Evolutionary conservation across 2,329 filamentous ascomycete genomes (phyloP), one percentile per base, ranked within the genome.

Genomic region (Cladosporium velox): DNA sequence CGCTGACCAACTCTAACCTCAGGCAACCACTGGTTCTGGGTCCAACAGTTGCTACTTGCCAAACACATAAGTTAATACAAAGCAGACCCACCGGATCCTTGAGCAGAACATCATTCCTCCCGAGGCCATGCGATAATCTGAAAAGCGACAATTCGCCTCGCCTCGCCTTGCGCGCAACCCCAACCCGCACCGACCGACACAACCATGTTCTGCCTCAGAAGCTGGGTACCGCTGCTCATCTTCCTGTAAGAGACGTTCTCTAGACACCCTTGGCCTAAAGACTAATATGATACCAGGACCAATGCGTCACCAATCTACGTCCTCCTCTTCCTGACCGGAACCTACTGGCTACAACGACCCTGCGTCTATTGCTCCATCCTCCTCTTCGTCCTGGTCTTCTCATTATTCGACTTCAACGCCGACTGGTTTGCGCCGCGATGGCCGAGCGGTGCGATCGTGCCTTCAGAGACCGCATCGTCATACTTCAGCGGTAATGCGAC

Each of bases 321-420:
- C 68, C 71, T 82, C 68, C 79, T 83, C 75, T 84, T 83, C 76
- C 78, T 99, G 82, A 85, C 92, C 70, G 92, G 93, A 79, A 97
- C 93, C 70, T 98, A 97, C 84, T 91, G 96, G 80, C 89, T 99
- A 74, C 96, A 97, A 81, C 90, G 94, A 65, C 95, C 95, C 64
- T 99, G 95, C 83, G 90, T 97, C 73, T 99, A 99, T 85, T 99
- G 95, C 86, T 97, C 93, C 68, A 89, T 97, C 68, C 90, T 99
- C 64, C 91, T 99, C 59, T 86, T 97, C 70, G 93, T 98, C 73
- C 92, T 99, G 72, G 96, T 97, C 83, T 86, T 93, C 71, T 96
- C 93, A 77, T 95, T 98, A 82, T 95, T 98, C 83, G 94, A 98
- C 82, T 91, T 97, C 74, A 86, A 84, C 71, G 91, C 89, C 74